Percentiles rank a stretch among this genome's conserved stretches.
Evolutionary conservation across 257 asterid genomes (phyloP).

Genomic region (Hygrophila difformis): DNA sequence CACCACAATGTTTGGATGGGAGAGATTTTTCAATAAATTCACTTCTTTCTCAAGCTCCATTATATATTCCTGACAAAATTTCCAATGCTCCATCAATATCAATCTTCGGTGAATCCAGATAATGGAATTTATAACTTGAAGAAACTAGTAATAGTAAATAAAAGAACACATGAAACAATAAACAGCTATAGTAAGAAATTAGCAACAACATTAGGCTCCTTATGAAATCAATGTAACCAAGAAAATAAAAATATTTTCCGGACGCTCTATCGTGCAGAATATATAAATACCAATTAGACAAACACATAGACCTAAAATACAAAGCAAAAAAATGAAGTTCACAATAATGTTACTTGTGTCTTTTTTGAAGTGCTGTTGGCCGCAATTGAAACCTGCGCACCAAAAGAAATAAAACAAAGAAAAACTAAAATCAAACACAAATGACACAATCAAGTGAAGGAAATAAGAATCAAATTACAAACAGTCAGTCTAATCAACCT

Average conservation of each 20-base stretch:
- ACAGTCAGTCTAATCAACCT: slow-evolving; percentile 31
- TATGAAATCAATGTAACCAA: not conserved
- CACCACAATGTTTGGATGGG: slow-evolving; percentile 96
- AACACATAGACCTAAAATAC: slow-evolving; percentile 10
- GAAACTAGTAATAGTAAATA: not conserved
- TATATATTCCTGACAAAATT: slow-evolving; percentile 61
- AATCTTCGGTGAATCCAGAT: too few relatives aligned
- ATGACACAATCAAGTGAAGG: slow-evolving; percentile 1
- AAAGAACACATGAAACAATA: not conserved
- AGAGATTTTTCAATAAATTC: slow-evolving; percentile 82
- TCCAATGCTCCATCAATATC: not conserved
- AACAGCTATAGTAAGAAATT: too few relatives aligned
- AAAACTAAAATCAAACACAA: not conserved
- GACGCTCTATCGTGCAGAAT: slow-evolving; percentile 1
- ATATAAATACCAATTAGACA: not conserved
- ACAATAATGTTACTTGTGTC: slow-evolving; percentile 49
- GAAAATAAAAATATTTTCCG: not conserved
- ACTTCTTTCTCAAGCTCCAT: slow-evolving; percentile 98
- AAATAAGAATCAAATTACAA: not conserved
- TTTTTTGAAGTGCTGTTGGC: slow-evolving; percentile 54
- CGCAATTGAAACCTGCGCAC: slow-evolving; percentile 56
- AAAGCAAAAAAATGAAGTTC: slow-evolving; percentile 8
- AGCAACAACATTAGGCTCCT: too few relatives aligned
- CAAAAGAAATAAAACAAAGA: slow-evolving; percentile 8
- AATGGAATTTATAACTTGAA: not conserved